These are phyloP conservation scores for Diaporthe ampelina DNA, from an alignment of 2,329 filamentous ascomycete genomes.

Conservation along the genomic window DNA sequence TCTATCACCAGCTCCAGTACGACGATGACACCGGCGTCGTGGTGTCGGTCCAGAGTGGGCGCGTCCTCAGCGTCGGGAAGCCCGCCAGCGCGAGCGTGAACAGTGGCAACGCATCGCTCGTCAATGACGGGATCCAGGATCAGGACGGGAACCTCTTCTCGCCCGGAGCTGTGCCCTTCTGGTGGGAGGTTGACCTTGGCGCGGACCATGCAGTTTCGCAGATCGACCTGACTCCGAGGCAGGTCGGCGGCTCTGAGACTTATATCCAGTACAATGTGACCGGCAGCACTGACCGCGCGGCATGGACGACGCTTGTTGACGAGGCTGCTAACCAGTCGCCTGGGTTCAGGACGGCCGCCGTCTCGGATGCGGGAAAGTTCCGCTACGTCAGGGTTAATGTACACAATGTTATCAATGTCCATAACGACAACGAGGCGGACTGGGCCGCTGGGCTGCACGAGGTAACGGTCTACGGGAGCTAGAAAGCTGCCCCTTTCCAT, in stretches of 20 bases:
- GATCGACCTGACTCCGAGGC: conserved; percentile 5
- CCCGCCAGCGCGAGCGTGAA: conserved; percentile 14
- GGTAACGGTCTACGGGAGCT: conserved; percentile 3
- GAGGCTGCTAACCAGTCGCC: conserved; percentile 15
- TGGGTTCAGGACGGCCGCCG: background rate
- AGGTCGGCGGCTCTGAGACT: conserved; percentile 17
- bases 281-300: background rate
- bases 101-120: background rate
- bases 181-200: conserved; percentile 23
- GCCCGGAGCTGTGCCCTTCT: background rate
- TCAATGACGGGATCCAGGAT: conserved; percentile 14
- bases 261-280: conserved; percentile 3
- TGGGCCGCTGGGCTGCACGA: conserved; percentile 9
- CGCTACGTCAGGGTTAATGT: conserved; percentile 12
- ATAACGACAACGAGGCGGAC: conserved; percentile 8
- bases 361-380: background rate
- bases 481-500: too few species aligned
- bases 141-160: background rate
- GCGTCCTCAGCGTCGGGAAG: conserved; percentile 17
- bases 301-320: conserved; percentile 6
- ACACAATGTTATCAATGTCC: background rate
- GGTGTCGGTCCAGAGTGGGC: conserved; percentile 15
- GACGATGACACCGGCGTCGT: conserved; percentile 10
- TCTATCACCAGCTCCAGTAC: conserved; percentile 3
- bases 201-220: background rate